Evolutionary conservation across 176 grass and related monocot genomes (phyloP).

Genomic region (Carex scoparia): DNA sequence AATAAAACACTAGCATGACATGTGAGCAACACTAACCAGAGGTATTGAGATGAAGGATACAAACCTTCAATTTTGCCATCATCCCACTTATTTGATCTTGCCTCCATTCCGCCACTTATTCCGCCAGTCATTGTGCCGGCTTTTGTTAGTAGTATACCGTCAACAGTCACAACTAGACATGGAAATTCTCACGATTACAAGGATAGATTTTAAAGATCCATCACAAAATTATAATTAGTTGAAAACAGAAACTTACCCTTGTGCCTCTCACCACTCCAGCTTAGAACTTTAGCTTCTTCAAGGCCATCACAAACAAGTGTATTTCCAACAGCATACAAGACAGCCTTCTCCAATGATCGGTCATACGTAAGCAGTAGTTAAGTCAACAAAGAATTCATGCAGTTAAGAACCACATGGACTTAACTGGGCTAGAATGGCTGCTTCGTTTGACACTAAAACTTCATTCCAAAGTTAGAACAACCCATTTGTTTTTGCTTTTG

Average conservation of each 20-base stretch:
- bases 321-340: slow-evolving; percentile 96
- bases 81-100: slow-evolving; percentile 99
- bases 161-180: slow-evolving; percentile 75
- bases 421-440: not conserved
- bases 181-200: slow-evolving; percentile 21
- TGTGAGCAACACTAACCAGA: slow-evolving; percentile 7
- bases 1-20: not conserved
- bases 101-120: slow-evolving; percentile 98
- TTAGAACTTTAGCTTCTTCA: slow-evolving; percentile 93
- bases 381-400: slow-evolving; percentile 36
- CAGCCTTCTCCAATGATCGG: slow-evolving; percentile 95
- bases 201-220: slow-evolving; percentile 23
- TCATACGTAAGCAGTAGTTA: slow-evolving; percentile 91
- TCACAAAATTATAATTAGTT: slow-evolving; percentile 21
- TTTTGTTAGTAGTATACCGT: slow-evolving; percentile 97
- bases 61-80: slow-evolving; percentile 73
- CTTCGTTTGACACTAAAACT: not conserved
- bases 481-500: too few relatives aligned
- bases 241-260: slow-evolving; percentile 64
- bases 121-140: slow-evolving; percentile 98
- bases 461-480: not conserved
- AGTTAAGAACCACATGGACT: slow-evolving; percentile 5
- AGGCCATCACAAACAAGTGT: slow-evolving; percentile 98
- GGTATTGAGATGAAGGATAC: not conserved
- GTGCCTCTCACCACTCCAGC: slow-evolving; percentile 93